phyloP scores from a whole-genome alignment of 371 early-diverging fungal genomes.

The Rhizopus microsporus region DNA sequence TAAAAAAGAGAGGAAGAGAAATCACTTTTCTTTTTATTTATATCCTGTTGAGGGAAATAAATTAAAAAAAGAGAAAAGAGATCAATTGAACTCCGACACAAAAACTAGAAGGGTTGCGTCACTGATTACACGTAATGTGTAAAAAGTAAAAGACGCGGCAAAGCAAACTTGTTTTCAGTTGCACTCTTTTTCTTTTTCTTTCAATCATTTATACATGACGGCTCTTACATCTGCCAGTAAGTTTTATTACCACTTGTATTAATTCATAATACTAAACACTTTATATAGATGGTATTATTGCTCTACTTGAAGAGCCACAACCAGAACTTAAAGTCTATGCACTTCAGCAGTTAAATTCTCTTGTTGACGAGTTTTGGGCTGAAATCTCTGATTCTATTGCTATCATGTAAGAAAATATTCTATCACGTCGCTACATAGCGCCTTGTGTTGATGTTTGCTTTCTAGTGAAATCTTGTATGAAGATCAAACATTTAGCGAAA shows the following conservation, averaged over 20 bases:
- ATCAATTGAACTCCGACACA: not conserved
- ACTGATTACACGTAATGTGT: slow-evolving; percentile 1
- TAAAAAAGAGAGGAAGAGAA: slow-evolving; percentile 2
- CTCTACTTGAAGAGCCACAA: slow-evolving; percentile 92
- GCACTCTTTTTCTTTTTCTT: slow-evolving; percentile 5
- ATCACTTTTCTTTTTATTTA: not conserved
- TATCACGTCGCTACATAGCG: not conserved
- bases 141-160: slow-evolving; percentile 1
- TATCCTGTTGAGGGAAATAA: not conserved
- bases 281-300: slow-evolving; percentile 81
- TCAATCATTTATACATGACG: slow-evolving; percentile 29
- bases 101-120: not conserved
- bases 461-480: slow-evolving; percentile 90
- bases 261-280: not conserved
- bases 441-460: not conserved
- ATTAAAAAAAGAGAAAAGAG: not conserved
- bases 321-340: slow-evolving; percentile 91
- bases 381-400: slow-evolving; percentile 94
- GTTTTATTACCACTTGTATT: slow-evolving; percentile 5
- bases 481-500: slow-evolving; percentile 80
- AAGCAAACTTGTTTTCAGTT: slow-evolving; percentile 2
- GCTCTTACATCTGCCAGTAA: slow-evolving; percentile 54
- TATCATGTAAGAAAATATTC: slow-evolving; percentile 70
- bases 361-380: slow-evolving; percentile 96
- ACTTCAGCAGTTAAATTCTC: slow-evolving; percentile 79